Base-by-base conservation (phyloP, 2,329 filamentous ascomycete genomes). In the Ilyonectria destructans region DNA sequence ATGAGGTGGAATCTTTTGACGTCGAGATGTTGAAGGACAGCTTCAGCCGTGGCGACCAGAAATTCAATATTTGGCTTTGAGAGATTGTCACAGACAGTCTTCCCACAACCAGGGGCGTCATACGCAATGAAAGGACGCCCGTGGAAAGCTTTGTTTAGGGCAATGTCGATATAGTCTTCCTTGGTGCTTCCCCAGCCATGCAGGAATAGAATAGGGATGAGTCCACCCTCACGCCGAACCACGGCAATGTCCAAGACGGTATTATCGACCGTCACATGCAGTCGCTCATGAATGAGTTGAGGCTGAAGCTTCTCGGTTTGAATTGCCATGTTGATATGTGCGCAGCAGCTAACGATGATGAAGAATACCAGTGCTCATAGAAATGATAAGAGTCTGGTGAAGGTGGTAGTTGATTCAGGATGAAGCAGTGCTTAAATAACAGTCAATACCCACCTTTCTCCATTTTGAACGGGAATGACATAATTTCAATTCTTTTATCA, bases 181-280 rank as follows among this genome's bases (percentile, higher is more conserved):
- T 77, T 77, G 3, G 70, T 73, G 52, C 72, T 70, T 13, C 74
- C 75, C 51, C 73, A 77, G 15, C 76, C 74, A 23, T 77, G 74
- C 13, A 77, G 68, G 56, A 77, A 76, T 2, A 76, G 9, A 7
- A 74, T 71, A 1, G 75, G 70, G 2, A 49, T 4, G 15, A 64
- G 43, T 9, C 31, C 21, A 4, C 54, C 61, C 31, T 58, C 61
- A n/a, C 54, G 61, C 15, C 54, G 45, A 10, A 64, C 46, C 1
- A 58, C 19, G 7, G 61, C 52, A 2, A 64, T 8, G 29, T 55
- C 49, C 9, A 62, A 19, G 6, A 37, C n/a, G 13, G 48, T 62
- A 15, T 46, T 23, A 21, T 62, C 49, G 13, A 62, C 49, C 6
- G 35, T 46, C 26, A 55, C 13, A 4, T 35, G 35, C 3, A 62